Evolutionary conservation across 352 stramenopile species (phyloP), one percentile per base, ranked within the genome.

Genomic region (Globisporangium canariense): DNA sequence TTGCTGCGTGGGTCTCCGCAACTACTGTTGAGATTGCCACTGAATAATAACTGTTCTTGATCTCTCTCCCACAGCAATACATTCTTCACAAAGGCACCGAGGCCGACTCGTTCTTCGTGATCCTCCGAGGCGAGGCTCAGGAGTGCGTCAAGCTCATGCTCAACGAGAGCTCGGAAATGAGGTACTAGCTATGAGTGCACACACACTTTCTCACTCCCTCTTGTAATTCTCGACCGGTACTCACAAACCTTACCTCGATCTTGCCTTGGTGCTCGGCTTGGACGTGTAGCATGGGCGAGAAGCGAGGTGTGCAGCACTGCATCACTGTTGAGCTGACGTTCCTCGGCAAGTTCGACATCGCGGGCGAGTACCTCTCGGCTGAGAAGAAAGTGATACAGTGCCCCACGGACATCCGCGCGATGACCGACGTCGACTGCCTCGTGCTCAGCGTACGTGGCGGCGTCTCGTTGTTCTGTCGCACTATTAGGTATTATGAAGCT

Each of bases 341-440:
- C 61, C 64, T 94, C 43, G 79, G 79, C 55, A 92, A 91, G 51
- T 93, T 90, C 34, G 84, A 95, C 60, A 72, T 95, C 38, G 82
- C 83, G 9, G 83, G 86, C 52, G 84, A 95, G 74, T 90, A 90
- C 66, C 73, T 95, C 13, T 77, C 79, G 40, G 71, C 74, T n/a
- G 77, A 90, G 45, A 88, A 90, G 61, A 92, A 93, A 58, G 45
- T 89, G 16, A 72, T 80, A 30, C 61, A 74, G 28, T 89, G 78
- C 61, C 82, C 86, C 20, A 77, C 90, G 25, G 86, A 93, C 58
- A 88, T 94, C 34, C 81, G 83, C 40, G 82, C 84, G 8, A 78
- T 86, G 25, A 86, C 78, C 20, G 81, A 91, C 61, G 75, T 91
- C 46, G 74, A 81, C 58, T 90, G 80, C 47, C 82, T 92, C 40